Evolutionary conservation across 2,329 filamentous ascomycete species (phyloP).

Genomic region (Scedosporium apiospermum): DNA sequence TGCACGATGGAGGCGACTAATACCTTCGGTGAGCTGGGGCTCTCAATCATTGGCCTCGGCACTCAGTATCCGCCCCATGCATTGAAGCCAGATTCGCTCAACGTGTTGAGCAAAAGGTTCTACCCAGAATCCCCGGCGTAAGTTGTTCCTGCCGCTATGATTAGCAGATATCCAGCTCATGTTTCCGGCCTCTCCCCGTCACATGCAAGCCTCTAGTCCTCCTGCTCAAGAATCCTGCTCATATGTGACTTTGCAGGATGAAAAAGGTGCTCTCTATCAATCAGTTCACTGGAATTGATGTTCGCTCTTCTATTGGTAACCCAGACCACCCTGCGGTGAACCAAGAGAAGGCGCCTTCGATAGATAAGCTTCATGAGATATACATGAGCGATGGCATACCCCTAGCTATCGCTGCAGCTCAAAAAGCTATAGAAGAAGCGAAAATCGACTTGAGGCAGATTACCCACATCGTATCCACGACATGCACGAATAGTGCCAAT

Average conservation of each 20-base stretch:
- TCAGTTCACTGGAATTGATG: slow-evolving; percentile 54
- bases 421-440: slow-evolving; percentile 47
- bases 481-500: slow-evolving; percentile 61
- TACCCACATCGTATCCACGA: slow-evolving; percentile 59
- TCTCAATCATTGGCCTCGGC: slow-evolving; percentile 51
- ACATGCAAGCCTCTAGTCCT: not conserved
- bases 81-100: slow-evolving; percentile 40
- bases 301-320: slow-evolving; percentile 51
- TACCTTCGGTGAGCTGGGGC: slow-evolving; percentile 40
- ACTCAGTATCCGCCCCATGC: slow-evolving; percentile 49
- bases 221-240: not conserved
- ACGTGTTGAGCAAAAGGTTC: slow-evolving; percentile 43
- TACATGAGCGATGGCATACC: slow-evolving; percentile 51
- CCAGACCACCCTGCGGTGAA: slow-evolving; percentile 54
- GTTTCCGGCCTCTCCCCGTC: not conserved
- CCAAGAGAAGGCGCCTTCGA: slow-evolving; percentile 37
- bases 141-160: slow-evolving; percentile 17
- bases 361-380: slow-evolving; percentile 42
- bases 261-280: slow-evolving; percentile 55
- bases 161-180: not conserved
- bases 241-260: slow-evolving; percentile 35
- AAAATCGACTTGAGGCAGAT: slow-evolving; percentile 41
- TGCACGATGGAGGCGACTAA: slow-evolving; percentile 30
- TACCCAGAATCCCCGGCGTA: slow-evolving; percentile 52
- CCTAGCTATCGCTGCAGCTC: slow-evolving; percentile 43